Evolutionary conservation across 176 grass and related monocot species (phyloP), one percentile per base, ranked within the genome.

Genomic region (Paspalum vaginatum): DNA sequence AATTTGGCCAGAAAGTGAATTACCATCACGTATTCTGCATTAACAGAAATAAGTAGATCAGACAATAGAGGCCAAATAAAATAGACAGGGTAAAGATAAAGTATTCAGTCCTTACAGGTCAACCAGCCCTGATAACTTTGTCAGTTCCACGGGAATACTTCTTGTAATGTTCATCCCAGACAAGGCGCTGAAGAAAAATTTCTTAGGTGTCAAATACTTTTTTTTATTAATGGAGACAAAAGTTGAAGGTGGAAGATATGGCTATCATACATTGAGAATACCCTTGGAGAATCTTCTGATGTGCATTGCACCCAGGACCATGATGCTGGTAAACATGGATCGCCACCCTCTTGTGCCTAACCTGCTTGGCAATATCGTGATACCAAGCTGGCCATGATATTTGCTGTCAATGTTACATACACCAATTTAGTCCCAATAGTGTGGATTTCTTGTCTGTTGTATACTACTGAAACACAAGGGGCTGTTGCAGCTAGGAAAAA

Each of bases 221-320:
- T n/a, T n/a, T 72, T 78, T 55, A 83, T 43, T 10, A 50, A 42
- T 21, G 74, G 3, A 75, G 70, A n/a, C n/a, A n/a, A 66, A 55
- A 53, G 70, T n/a, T 43, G 17, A 93, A 77, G 61, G 18, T 15
- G 64, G 25, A 70, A 45, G 57, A 13, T 25, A 64, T 11, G 41
- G 48, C 7, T 63, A 42, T 45, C 79, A 72, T 95, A 98, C 96
- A 95, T 82, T 57, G 88, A 88, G 78, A 70, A 80, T 76, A 99
- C 72, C 51, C 76, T 84, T 18, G 96, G 92, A 86, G 82, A 68
- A 70, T 70, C 60, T 82, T 93, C 88, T 78, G 81, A 89, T 79
- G 42, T 99, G 70, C 92, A 99, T 74, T 93, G 92, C 70, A 95
- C 90, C 96, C 96, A 99, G 67, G 92, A 87, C 96, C 92, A 99